Percentiles rank a stretch among this genome's conserved stretches.
These are phyloP conservation scores for Mucor irregularis DNA, from an alignment of 371 early-diverging fungal species.

Conservation along the genomic window DNA sequence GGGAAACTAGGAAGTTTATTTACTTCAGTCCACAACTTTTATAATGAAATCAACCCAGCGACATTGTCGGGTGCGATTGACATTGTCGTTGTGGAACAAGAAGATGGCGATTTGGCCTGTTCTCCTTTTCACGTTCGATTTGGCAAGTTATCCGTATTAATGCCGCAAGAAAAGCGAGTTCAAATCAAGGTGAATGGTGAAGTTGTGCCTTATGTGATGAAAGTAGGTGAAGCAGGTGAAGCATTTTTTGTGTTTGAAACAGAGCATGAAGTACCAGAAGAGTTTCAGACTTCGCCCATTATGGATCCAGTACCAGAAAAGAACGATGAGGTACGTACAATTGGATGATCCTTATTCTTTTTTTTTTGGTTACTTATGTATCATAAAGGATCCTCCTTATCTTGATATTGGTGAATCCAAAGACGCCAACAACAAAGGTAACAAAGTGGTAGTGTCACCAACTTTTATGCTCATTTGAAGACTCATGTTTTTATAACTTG, in stretches of 20 bases:
- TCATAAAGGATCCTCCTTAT: conserved; percentile 44
- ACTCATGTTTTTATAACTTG: too few species aligned
- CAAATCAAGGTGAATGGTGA: conserved; percentile 90
- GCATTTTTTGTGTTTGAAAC: conserved; percentile 97
- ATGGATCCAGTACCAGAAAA: conserved; percentile 58
- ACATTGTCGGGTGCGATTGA: conserved; percentile 99
- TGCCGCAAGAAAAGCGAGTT: conserved; percentile 88
- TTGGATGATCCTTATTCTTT: not conserved
- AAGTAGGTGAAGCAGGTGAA: conserved; percentile 98
- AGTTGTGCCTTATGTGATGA: conserved; percentile 83
- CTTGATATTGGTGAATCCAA: conserved; percentile 40
- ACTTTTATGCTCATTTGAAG: too few species aligned
- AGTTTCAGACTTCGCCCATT: conserved; percentile 91
- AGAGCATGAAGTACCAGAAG: conserved; percentile 82
- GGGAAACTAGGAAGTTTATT: conserved; percentile 47
- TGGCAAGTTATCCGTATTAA: conserved; percentile 92
- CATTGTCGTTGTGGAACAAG: conserved; percentile 91
- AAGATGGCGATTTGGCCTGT: conserved; percentile 80
- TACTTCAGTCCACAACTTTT: conserved; percentile 88
- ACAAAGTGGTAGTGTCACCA: not conserved
- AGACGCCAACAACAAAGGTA: not conserved
- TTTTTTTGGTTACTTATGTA: not conserved
- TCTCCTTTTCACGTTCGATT: conserved; percentile 99
- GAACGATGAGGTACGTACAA: conserved; percentile 31
- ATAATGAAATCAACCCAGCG: conserved; percentile 96